phyloP scores from a whole-genome alignment of 2,329 filamentous ascomycete genomes.

The Pseudocercospora fuligena region DNA sequence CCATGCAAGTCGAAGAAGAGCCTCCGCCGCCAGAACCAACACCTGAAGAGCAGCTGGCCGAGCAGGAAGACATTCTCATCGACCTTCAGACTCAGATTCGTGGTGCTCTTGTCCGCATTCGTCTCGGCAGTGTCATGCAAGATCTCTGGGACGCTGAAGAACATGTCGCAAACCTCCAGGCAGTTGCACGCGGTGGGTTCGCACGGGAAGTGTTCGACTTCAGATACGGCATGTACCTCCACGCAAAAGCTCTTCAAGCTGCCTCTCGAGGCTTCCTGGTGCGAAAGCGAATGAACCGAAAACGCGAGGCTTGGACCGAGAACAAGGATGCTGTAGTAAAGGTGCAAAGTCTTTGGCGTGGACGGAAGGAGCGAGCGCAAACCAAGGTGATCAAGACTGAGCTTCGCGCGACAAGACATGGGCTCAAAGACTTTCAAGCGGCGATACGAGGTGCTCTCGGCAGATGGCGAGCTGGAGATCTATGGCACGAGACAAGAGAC shows the following conservation, averaged over 20 bases:
- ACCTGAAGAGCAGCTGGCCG: slow-evolving; percentile 82
- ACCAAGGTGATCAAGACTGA: slow-evolving; percentile 54
- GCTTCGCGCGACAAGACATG: slow-evolving; percentile 51
- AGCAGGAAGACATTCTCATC: slow-evolving; percentile 71
- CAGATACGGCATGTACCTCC: slow-evolving; percentile 78
- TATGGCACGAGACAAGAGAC: slow-evolving; percentile 48
- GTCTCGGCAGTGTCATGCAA: slow-evolving; percentile 83
- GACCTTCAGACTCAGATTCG: slow-evolving; percentile 88
- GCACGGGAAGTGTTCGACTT: slow-evolving; percentile 82
- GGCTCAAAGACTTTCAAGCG: slow-evolving; percentile 50
- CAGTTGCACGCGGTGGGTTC: slow-evolving; percentile 85
- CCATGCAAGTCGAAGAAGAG: slow-evolving; percentile 84
- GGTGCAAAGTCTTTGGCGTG: slow-evolving; percentile 81
- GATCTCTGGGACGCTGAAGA: slow-evolving; percentile 85
- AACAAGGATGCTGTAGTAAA: slow-evolving; percentile 71
- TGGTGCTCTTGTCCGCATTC: slow-evolving; percentile 77
- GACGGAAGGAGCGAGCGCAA: slow-evolving; percentile 58
- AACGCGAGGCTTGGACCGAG: slow-evolving; percentile 71
- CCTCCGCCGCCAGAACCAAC: slow-evolving; percentile 79
- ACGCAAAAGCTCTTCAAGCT: slow-evolving; percentile 81
- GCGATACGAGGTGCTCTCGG: slow-evolving; percentile 59
- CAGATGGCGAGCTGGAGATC: slow-evolving; percentile 56
- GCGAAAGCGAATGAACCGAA: slow-evolving; percentile 65
- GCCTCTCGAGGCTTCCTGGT: slow-evolving; percentile 75
- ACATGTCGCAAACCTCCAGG: slow-evolving; percentile 78